Percentiles rank a stretch among this genome's conserved stretches.
Evolutionary conservation across 768 basidiomycete genomes (phyloP).

Genomic region (Ephemerocybe angulata): DNA sequence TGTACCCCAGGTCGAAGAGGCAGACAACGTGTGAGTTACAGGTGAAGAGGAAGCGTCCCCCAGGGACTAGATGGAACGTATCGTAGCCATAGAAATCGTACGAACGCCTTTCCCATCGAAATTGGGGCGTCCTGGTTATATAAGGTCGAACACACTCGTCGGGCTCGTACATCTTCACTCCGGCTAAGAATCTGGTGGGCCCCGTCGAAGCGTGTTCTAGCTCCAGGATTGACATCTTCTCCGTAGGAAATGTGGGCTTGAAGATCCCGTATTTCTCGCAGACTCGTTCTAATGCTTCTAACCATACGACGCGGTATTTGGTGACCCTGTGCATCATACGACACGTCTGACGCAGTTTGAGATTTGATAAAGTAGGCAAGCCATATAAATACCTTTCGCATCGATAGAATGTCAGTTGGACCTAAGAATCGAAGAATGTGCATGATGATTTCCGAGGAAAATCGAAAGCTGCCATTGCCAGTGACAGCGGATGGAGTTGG

Average conservation of each 20-base stretch:
- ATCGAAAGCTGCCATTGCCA: neutral
- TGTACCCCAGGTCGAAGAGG: slow-evolving; percentile 9
- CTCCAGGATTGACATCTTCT: slow-evolving; percentile 1
- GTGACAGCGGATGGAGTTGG: too few species aligned
- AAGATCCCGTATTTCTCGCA: slow-evolving; percentile 1
- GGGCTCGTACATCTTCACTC: neutral
- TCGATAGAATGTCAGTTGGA: neutral
- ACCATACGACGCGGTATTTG: neutral
- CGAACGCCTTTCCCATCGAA: too few species aligned
- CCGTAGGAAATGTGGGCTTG: slow-evolving; percentile 2
- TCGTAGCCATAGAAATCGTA: neutral
- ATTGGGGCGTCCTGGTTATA: neutral
- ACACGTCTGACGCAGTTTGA: neutral
- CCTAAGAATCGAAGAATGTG: neutral
- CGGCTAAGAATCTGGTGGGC: neutral
- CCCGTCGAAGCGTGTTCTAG: neutral
- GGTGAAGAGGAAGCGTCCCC: slow-evolving; percentile 11
- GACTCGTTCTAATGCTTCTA: neutral
- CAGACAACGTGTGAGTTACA: neutral
- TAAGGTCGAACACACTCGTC: neutral
- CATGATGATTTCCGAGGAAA: neutral
- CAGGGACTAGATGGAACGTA: slow-evolving; percentile 5
- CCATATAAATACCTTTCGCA: neutral
- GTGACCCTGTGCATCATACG: neutral
- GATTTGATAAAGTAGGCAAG: neutral